Conservation (phyloP, 2,329 filamentous ascomycete species). For the Fusarium sp. region DNA sequence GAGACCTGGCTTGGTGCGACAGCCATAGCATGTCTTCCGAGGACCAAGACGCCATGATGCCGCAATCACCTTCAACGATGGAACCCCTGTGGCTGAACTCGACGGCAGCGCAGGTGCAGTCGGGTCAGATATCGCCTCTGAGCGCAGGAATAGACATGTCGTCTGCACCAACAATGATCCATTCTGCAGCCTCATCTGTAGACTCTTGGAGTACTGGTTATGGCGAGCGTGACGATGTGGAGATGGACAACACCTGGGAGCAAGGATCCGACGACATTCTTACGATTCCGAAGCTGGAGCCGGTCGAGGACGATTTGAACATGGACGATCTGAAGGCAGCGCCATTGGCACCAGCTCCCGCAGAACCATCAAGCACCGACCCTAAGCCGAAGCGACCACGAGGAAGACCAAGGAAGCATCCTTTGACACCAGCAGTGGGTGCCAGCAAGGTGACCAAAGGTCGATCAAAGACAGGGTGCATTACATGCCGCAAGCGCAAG, state of each 20-base stretch:
- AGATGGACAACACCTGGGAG: slow-evolving; percentile 61
- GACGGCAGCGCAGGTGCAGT: slow-evolving; percentile 49
- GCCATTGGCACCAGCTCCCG: slow-evolving; percentile 38
- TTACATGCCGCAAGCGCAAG: slow-evolving; percentile 75
- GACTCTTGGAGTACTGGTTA: slow-evolving; percentile 59
- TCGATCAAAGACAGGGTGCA: slow-evolving; percentile 75
- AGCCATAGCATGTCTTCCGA: slow-evolving; percentile 59
- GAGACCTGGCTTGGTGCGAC: slow-evolving; percentile 59
- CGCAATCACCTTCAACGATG: slow-evolving; percentile 49
- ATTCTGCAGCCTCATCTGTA: slow-evolving; percentile 61
- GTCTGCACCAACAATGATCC: slow-evolving; percentile 55
- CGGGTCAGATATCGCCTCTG: slow-evolving; percentile 65
- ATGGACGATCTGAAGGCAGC: slow-evolving; percentile 64
- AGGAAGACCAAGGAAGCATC: slow-evolving; percentile 86
- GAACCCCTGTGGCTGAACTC: slow-evolving; percentile 46
- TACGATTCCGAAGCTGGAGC: slow-evolving; percentile 67
- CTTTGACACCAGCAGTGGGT: slow-evolving; percentile 67
- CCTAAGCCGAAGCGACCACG: slow-evolving; percentile 73
- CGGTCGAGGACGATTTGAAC: slow-evolving; percentile 66
- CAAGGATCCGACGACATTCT: slow-evolving; percentile 58
- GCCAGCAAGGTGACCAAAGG: slow-evolving; percentile 82
- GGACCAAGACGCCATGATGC: slow-evolving; percentile 41
- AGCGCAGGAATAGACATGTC: slow-evolving; percentile 63
- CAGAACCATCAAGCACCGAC: slow-evolving; percentile 39
- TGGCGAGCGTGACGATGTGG: slow-evolving; percentile 52